Base-by-base conservation (phyloP, 2,329 filamentous ascomycete species). In the Xylariaceae sp. region DNA sequence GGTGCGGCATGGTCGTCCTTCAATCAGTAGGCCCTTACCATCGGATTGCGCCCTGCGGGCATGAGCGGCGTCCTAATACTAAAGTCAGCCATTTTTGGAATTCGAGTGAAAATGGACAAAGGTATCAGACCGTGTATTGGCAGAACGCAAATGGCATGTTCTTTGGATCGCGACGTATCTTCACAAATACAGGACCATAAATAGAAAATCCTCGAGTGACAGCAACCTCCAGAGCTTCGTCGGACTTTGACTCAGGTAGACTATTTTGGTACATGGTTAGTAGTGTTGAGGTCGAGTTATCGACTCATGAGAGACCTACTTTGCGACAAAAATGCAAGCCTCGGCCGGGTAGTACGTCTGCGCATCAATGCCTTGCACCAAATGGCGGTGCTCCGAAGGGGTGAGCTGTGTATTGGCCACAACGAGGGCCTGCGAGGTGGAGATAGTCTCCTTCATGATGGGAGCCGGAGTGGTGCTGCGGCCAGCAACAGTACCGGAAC, bases 111-210 rank as follows among this genome's bases (percentile, higher is more conserved):
- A 11, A 29, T 34, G 30, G 12, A 40, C 1, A 39, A 30, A 11
- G 19, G 6, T 47, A 19, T 70, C 78, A 72, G 65, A 84, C 83
- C 1, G 79, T 84, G 62, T 75, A 87, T 62, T 86, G 84, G 27
- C 76, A 78, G 60, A 86, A 86, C 0, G 82, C 83, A 63, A 82
- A 84, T 0, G 84, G 84, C 79, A 86, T 84, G 40, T 79, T 73
- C 11, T 68, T 68, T 8, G 55, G 58, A 61, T 86, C 83, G 19
- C 83, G 79, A 39, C 81, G 79, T 55, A 87, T 83, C 71, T 86
- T 86, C 58, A 85, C 78, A 58, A 76, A 86, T 29, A 83, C 79
- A 0, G 72, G 73, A 4, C 84, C 84, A 61, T 73, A 85, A 12
- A 71, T 65, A 19, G 72, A 70, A 65, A 87, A 86, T 19, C 72